Evolutionary conservation across 495 filamentous ascomycete genomes (phyloP).

Genomic region (Hypomontagnella submonticulosa): DNA sequence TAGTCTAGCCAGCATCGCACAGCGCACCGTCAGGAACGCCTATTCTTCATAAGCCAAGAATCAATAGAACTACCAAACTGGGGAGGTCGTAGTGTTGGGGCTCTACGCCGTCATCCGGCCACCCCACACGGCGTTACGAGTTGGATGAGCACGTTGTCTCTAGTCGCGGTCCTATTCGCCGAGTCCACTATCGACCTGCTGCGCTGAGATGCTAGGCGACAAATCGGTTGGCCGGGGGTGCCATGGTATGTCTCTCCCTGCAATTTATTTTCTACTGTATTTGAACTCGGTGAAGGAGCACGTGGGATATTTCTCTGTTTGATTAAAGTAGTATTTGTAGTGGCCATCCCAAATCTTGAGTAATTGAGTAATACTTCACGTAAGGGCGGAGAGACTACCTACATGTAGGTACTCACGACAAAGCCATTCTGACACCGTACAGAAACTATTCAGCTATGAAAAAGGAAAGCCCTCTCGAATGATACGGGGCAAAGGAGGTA

Average conservation of each 20-base stretch:
- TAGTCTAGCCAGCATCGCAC: conserved; percentile 1
- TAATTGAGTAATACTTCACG: not conserved
- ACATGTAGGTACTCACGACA: too few relatives aligned
- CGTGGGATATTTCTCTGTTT: conserved; percentile 20
- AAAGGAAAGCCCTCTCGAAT: too few relatives aligned
- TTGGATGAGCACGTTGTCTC: conserved; percentile 27
- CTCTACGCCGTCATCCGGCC: conserved; percentile 1
- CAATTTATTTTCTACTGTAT: conserved; percentile 1
- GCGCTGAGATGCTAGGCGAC: conserved; percentile 20
- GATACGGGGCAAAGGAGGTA: too few relatives aligned
- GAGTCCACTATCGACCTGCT: not conserved
- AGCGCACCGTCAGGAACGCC: not conserved
- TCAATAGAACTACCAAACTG: conserved; percentile 15
- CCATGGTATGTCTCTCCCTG: not conserved
- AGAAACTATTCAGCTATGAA: too few relatives aligned
- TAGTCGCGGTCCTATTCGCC: conserved; percentile 29
- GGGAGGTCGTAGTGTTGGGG: conserved; percentile 15
- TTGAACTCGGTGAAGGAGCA: conserved; percentile 18
- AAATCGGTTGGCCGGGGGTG: conserved; percentile 14
- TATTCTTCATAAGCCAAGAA: not conserved
- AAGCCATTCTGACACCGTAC: too few relatives aligned
- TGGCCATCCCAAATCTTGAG: not conserved
- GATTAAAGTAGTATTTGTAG: not conserved
- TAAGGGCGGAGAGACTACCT: not conserved
- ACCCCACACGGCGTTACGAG: conserved; percentile 11